Evolutionary conservation across 2,329 filamentous ascomycete species (phyloP), one percentile per base, ranked within the genome.

Genomic region (Aspergillus arachidicola): DNA sequence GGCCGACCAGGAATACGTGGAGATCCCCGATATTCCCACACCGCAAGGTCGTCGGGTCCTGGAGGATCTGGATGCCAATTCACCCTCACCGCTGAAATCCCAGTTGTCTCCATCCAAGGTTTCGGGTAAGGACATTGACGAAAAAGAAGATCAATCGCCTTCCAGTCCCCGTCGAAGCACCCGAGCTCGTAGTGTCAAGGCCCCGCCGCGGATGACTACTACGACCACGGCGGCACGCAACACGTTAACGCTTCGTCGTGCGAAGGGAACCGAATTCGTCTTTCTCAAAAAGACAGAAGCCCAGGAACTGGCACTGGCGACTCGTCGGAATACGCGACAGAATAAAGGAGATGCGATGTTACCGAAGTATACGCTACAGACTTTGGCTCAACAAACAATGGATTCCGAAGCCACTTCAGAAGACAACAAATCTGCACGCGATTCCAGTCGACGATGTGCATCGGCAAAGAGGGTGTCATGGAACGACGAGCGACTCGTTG

Each of bases 181-280:
- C 54, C 74, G 80, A 50, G 66, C 66, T 59, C 61, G 67, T 61
- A 61, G 58, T 67, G 57, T 69, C 71, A 73, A 71, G 64, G 63
- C 66, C 46, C 64, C 68, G 56, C 67, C 70, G 63, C 64, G 63
- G 51, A 61, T 23, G 34, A 58, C 69, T 7, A 66, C 69, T 30
- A 65, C 64, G 21, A 70, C 73, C 19, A 59, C 59, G 32, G 64
- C 68, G 16, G 66, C 76, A 45, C 78, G 77, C 58, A 79, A 76
- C 55, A 74, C 74, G 7, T 78, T 81, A 56, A 73, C 79, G 5
- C 74, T 82, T 23, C 79, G 80, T 57, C 78, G 80, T 14, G 73
- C 79, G 4, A 81, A 78, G 56, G 80, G 80, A 6, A 81, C 74
- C 6, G 80, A 82, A 57, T 82, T 82, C 58, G 71, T 82, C 32